Conservation (phyloP, 257 asterid genomes). For the Voacanga thouarsii region DNA sequence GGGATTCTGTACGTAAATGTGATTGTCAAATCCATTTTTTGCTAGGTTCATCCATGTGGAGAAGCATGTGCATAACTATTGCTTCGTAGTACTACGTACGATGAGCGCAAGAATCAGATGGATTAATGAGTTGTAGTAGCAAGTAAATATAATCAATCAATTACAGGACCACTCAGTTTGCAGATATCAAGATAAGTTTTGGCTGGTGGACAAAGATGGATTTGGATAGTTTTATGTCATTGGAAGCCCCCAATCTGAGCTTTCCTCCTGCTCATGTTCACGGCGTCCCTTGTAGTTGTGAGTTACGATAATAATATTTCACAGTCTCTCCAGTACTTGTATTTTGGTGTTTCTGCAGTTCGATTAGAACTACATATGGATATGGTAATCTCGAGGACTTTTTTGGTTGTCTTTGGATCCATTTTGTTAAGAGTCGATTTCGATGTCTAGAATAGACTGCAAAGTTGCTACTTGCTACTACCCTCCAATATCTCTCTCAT, state of each 20-base stretch:
- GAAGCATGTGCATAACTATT: neutral
- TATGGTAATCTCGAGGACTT: neutral
- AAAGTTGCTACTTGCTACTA: too few relatives aligned
- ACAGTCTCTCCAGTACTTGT: too few relatives aligned
- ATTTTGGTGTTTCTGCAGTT: too few relatives aligned
- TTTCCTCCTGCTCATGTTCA: too few relatives aligned
- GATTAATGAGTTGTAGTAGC: too few relatives aligned
- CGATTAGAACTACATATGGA: too few relatives aligned
- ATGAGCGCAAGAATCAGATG: neutral
- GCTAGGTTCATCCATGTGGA: neutral
- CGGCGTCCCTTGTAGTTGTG: too few relatives aligned
- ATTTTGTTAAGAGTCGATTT: neutral
- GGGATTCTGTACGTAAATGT: too few relatives aligned
- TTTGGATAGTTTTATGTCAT: neutral
- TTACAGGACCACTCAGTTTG: neutral
- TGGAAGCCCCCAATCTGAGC: neutral
- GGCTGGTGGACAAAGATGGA: neutral
- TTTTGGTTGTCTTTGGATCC: neutral
- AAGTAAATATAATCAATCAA: too few relatives aligned
- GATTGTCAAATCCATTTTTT: neutral
- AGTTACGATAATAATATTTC: too few relatives aligned
- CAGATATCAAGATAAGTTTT: neutral
- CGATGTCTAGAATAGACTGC: constrained; percentile 2
- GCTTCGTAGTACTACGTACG: neutral
- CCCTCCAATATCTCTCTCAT: too few relatives aligned